These are phyloP conservation scores for Huntiella omanensis DNA, from an alignment of 2,329 filamentous ascomycete species.

Conservation along the genomic window DNA sequence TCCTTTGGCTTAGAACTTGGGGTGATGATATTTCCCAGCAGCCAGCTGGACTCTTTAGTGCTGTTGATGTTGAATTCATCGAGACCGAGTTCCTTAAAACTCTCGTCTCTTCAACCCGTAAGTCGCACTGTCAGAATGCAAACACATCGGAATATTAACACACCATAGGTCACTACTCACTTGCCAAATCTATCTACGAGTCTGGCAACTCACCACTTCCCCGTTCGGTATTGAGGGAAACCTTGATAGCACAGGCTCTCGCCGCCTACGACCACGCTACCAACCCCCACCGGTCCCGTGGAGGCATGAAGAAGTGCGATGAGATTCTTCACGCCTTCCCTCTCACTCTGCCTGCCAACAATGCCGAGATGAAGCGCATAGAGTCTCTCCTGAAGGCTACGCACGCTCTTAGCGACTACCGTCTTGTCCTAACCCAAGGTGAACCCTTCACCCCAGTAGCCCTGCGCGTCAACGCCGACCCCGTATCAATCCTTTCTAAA, in stretches of 20 bases:
- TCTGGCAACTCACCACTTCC: conserved; percentile 29
- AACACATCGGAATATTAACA: background rate
- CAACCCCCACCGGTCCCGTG: conserved; percentile 59
- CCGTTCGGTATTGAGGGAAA: conserved; percentile 33
- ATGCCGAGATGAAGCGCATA: conserved; percentile 32
- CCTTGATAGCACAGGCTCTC: conserved; percentile 44
- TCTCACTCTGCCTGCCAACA: conserved; percentile 31
- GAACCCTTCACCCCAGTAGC: conserved; percentile 65
- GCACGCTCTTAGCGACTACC: conserved; percentile 57
- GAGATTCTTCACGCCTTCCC: conserved; percentile 52
- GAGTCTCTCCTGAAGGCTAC: conserved; percentile 53
- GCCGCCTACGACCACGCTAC: conserved; percentile 63
- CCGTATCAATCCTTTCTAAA: conserved; percentile 52
- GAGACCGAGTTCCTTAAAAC: conserved; percentile 55
- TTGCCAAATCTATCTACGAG: conserved; percentile 45
- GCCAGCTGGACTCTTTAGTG: conserved; percentile 44
- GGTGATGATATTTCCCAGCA: conserved; percentile 26
- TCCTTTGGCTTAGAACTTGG: conserved; percentile 61
- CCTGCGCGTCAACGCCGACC: conserved; percentile 58
- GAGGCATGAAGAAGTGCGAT: conserved; percentile 58
- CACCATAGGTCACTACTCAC: conserved; percentile 31
- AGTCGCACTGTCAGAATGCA: conserved; percentile 15
- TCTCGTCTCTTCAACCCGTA: conserved; percentile 42
- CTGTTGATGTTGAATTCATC: conserved; percentile 38
- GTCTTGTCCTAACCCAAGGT: conserved; percentile 58